phyloP scores from a whole-genome alignment of 1,139 yeast species.

The Pichia sp. region DNA sequence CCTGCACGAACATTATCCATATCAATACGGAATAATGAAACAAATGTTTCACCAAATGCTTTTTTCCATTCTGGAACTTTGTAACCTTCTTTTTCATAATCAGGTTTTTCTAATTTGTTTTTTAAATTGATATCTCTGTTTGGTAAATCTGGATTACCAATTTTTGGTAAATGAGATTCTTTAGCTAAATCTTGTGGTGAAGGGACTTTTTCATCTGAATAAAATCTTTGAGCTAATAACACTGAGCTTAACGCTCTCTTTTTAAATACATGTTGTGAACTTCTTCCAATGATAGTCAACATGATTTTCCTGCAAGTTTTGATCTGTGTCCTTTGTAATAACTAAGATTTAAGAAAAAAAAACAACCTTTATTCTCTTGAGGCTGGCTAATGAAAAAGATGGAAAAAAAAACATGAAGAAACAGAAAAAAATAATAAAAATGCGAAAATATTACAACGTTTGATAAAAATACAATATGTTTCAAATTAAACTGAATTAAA shows the following conservation, averaged over 20 bases:
- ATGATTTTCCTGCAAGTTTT: background rate
- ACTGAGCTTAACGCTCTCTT: background rate
- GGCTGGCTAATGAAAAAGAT: no score
- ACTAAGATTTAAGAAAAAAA: no score
- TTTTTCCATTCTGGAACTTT: slow-evolving; percentile 65
- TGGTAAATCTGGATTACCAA: slow-evolving; percentile 35
- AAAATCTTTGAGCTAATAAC: background rate
- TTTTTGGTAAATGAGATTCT: slow-evolving; percentile 43
- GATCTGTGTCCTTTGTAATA: no score
- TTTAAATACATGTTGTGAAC: background rate
- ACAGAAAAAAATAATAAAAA: no score
- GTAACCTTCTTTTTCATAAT: slow-evolving; percentile 53
- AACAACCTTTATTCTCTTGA: no score
- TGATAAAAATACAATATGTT: no score
- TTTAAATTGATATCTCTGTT: slow-evolving; percentile 31
- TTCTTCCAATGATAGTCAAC: background rate
- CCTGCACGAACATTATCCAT: slow-evolving; percentile 93
- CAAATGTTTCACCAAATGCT: slow-evolving; percentile 63
- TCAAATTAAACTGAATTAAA: no score
- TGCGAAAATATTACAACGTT: no score
- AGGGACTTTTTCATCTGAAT: slow-evolving; percentile 3
- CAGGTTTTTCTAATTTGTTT: slow-evolving; percentile 29
- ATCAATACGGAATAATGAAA: slow-evolving; percentile 65
- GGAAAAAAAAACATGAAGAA: no score
- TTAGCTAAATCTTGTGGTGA: slow-evolving; percentile 33